A percentile compares a stretch with the other conserved stretches of the same genome.
Evolutionary conservation across 768 basidiomycete species (phyloP).

Genomic region (Sarcomyxa edulis): DNA sequence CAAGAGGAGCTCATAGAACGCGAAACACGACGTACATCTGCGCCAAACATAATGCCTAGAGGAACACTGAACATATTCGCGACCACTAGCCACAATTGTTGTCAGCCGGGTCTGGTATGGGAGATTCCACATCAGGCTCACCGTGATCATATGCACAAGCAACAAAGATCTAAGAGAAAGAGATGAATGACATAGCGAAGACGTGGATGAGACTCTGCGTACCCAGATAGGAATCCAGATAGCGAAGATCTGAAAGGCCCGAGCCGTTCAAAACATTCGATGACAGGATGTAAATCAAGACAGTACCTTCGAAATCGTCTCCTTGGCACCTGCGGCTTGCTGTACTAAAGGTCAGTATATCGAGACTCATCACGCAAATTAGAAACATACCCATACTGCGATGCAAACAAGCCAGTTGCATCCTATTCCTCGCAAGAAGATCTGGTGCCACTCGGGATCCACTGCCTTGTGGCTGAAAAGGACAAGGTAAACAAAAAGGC

Average conservation of each 20-base stretch:
- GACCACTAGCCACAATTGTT: constrained; percentile 34
- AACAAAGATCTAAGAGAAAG: constrained; percentile 50
- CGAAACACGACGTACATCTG: constrained; percentile 38
- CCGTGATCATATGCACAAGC: constrained; percentile 70
- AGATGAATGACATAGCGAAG: constrained; percentile 1
- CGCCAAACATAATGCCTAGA: constrained; percentile 65
- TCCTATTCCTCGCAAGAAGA: constrained; percentile 68
- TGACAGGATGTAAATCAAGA: neutral
- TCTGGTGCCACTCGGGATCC: constrained; percentile 66
- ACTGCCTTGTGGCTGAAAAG: constrained; percentile 50
- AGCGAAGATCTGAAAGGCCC: constrained; percentile 39
- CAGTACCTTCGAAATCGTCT: constrained; percentile 61
- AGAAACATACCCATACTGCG: constrained; percentile 61
- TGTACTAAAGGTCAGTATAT: constrained; percentile 24
- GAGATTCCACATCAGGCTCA: constrained; percentile 16
- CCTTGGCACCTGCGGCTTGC: constrained; percentile 67
- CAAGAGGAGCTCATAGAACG: constrained; percentile 5
- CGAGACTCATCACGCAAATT: neutral
- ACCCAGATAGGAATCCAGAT: constrained; percentile 78
- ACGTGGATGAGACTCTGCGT: constrained; percentile 13
- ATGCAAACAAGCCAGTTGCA: constrained; percentile 76
- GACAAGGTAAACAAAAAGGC: neutral
- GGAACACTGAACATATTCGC: constrained; percentile 78
- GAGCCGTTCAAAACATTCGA: neutral
- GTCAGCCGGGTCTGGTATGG: constrained; percentile 1